Conservation (phyloP, 768 basidiomycete species). For the Boletus huronensis region DNA sequence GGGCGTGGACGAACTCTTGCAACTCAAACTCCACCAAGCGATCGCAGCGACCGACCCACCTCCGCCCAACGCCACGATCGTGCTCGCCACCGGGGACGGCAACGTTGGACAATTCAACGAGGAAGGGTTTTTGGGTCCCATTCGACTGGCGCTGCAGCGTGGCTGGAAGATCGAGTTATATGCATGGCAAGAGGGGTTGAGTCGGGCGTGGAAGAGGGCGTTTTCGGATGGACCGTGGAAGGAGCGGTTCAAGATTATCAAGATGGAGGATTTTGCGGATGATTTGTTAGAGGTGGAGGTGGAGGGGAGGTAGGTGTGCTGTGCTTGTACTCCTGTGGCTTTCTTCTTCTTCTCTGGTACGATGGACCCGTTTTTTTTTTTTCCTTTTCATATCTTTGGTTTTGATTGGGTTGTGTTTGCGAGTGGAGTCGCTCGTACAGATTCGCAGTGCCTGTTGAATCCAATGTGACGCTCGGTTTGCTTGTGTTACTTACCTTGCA, state of each 20-base stretch:
- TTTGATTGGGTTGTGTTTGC: not conserved
- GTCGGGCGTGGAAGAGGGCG: conserved; percentile 71
- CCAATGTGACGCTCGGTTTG: conserved; percentile 1
- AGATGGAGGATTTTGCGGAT: conserved; percentile 64
- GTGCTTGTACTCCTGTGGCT: not conserved
- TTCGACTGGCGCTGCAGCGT: conserved; percentile 77
- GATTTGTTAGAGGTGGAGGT: conserved; percentile 48
- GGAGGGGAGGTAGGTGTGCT: conserved; percentile 12
- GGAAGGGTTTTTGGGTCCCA: conserved; percentile 88
- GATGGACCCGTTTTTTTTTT: not conserved
- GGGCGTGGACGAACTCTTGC: conserved; percentile 92
- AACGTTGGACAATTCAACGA: conserved; percentile 90
- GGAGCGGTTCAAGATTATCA: conserved; percentile 51
- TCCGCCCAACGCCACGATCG: conserved; percentile 68
- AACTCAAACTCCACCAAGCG: conserved; percentile 88
- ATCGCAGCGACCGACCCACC: conserved; percentile 68
- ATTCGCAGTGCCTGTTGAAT: not conserved
- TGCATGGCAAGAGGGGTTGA: conserved; percentile 84
- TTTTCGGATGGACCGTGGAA: conserved; percentile 52
- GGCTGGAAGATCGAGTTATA: conserved; percentile 97
- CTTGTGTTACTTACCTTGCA: conserved; percentile 4
- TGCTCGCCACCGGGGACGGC: conserved; percentile 92
- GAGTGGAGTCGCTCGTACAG: not conserved
- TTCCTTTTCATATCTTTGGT: not conserved
- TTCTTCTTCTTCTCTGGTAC: not conserved